phyloP scores from a whole-genome alignment of 352 stramenopile species.

The Saprolegnia diclina region DNA sequence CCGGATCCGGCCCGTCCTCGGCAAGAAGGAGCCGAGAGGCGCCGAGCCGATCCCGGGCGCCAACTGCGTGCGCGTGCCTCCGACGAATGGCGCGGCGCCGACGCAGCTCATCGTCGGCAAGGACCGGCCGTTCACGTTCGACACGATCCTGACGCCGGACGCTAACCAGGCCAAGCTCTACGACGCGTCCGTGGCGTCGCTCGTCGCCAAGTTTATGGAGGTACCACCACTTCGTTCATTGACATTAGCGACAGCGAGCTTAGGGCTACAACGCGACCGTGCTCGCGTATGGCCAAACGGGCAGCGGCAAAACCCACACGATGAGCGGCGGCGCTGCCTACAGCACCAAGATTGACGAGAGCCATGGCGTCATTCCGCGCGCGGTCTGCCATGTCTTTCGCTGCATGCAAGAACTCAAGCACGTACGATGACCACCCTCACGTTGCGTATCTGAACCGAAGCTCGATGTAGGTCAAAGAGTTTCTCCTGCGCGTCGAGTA shows the following conservation, averaged over 20 bases:
- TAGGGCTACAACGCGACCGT: slow-evolving; percentile 77
- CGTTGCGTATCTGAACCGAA: neutral
- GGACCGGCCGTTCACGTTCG: slow-evolving; percentile 86
- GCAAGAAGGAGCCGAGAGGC: slow-evolving; percentile 40
- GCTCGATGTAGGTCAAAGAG: slow-evolving; percentile 36
- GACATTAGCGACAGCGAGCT: neutral
- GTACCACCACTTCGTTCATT: slow-evolving; percentile 11
- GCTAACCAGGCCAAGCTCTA: slow-evolving; percentile 77
- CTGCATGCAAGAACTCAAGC: slow-evolving; percentile 43
- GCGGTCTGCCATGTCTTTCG: slow-evolving; percentile 72
- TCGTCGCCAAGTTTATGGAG: slow-evolving; percentile 75
- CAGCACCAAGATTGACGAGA: slow-evolving; percentile 33
- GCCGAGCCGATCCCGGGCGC: slow-evolving; percentile 49
- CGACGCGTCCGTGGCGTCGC: slow-evolving; percentile 46
- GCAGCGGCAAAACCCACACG: slow-evolving; percentile 94
- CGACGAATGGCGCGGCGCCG: slow-evolving; percentile 39
- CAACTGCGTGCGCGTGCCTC: slow-evolving; percentile 64
- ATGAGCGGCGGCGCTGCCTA: slow-evolving; percentile 83
- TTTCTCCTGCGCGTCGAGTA: slow-evolving; percentile 92
- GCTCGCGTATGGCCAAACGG: slow-evolving; percentile 80
- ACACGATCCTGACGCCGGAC: slow-evolving; percentile 73
- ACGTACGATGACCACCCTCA: slow-evolving; percentile 13
- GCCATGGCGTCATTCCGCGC: slow-evolving; percentile 82
- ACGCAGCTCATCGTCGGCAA: slow-evolving; percentile 71
- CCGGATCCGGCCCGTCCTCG: slow-evolving; percentile 57